These are phyloP conservation scores for Chalaropsis thielavioides DNA, from an alignment of 2,329 filamentous ascomycete species.

Conservation along the genomic window DNA sequence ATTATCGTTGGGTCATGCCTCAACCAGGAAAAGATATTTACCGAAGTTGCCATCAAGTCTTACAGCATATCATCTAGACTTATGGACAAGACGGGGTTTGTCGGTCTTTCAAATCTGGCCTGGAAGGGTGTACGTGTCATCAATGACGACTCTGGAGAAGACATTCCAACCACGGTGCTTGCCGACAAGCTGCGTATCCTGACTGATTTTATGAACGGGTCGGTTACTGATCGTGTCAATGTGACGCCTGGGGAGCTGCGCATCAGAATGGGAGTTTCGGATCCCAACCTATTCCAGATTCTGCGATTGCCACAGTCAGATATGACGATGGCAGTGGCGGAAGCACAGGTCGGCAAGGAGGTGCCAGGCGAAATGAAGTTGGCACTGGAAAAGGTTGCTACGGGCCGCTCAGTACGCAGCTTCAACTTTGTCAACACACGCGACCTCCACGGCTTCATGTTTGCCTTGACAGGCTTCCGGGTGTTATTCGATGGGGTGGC, in stretches of 20 bases:
- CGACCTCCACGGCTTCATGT: constrained; percentile 67
- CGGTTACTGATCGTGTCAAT: constrained; percentile 71
- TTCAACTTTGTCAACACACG: constrained; percentile 51
- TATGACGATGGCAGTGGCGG: constrained; percentile 59
- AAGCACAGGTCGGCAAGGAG: constrained; percentile 48
- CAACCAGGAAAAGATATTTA: constrained; percentile 52
- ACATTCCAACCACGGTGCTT: constrained; percentile 52
- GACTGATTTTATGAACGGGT: constrained; percentile 60
- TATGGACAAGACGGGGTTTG: constrained; percentile 35
- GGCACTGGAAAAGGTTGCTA: constrained; percentile 44
- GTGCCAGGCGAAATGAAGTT: constrained; percentile 47
- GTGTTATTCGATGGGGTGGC: constrained; percentile 64
- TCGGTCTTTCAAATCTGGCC: constrained; percentile 35
- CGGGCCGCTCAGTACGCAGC: constrained; percentile 52
- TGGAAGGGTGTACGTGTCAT: constrained; percentile 60
- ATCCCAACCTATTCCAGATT: constrained; percentile 48
- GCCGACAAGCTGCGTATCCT: constrained; percentile 65
- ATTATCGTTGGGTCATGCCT: constrained; percentile 60
- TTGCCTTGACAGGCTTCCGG: constrained; percentile 62
- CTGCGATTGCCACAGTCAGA: constrained; percentile 63
- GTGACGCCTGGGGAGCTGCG: constrained; percentile 61
- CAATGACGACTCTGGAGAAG: constrained; percentile 52
- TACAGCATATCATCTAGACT: constrained; percentile 47
- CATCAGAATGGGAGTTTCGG: constrained; percentile 48
- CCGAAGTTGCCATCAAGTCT: constrained; percentile 51